These are phyloP conservation scores for Cyathus striatus DNA, from an alignment of 768 basidiomycete species.

Conservation along the genomic window DNA sequence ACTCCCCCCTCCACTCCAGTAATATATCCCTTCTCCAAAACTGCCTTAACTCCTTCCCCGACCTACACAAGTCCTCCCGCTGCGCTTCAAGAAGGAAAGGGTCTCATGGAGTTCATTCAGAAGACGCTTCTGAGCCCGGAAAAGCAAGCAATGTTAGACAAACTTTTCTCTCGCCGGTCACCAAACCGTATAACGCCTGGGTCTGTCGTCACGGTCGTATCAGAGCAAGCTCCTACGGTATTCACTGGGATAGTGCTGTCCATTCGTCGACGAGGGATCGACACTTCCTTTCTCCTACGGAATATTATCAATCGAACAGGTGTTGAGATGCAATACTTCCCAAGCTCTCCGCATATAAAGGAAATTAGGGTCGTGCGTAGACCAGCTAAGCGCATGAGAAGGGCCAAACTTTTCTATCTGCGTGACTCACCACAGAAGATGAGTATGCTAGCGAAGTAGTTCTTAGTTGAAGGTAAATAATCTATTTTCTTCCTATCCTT, in stretches of 20 bases:
- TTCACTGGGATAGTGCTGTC: slow-evolving; percentile 90
- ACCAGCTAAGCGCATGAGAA: slow-evolving; percentile 59
- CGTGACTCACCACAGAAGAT: slow-evolving; percentile 83
- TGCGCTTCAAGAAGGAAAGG: slow-evolving; percentile 60
- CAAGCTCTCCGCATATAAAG: slow-evolving; percentile 82
- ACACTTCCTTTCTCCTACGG: slow-evolving; percentile 84
- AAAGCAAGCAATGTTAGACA: slow-evolving; percentile 62
- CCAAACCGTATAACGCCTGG: slow-evolving; percentile 71
- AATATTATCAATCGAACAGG: slow-evolving; percentile 91
- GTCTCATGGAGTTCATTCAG: slow-evolving; percentile 71
- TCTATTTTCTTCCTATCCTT: too few species aligned
- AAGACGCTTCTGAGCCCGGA: slow-evolving; percentile 61
- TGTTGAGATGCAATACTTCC: slow-evolving; percentile 90
- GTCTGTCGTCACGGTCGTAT: slow-evolving; percentile 78
- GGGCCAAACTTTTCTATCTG: slow-evolving; percentile 81
- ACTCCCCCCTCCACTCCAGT: slow-evolving; percentile 9
- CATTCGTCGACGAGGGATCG: slow-evolving; percentile 76
- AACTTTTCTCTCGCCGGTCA: slow-evolving; percentile 69
- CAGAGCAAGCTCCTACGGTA: slow-evolving; percentile 69
- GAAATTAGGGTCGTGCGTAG: slow-evolving; percentile 75
- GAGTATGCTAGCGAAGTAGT: slow-evolving; percentile 70
- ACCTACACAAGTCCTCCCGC: slow-evolving; percentile 36
- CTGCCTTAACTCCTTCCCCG: slow-evolving; percentile 48
- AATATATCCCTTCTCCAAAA: slow-evolving; percentile 74
- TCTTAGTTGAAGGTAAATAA: too few species aligned